Evolutionary conservation across 345 rosid species (phyloP).

Genomic region (Geranium brycei): DNA sequence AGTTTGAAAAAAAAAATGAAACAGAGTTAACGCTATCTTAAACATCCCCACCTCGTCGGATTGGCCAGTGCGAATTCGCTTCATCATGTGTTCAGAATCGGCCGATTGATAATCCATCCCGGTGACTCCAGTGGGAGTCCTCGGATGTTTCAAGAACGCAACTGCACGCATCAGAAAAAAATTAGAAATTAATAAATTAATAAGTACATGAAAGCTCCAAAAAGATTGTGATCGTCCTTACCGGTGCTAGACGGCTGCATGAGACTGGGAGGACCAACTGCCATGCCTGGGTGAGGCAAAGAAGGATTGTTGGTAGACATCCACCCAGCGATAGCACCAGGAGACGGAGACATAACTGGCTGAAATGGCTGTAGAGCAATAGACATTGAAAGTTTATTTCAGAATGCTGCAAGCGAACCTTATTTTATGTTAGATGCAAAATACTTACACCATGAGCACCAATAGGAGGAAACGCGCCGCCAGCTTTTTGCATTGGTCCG

Average conservation of each 20-base stretch:
- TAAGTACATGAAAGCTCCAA: not conserved
- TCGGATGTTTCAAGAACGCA: slow-evolving; percentile 31
- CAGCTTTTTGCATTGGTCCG: slow-evolving; percentile 62
- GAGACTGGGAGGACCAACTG: slow-evolving; percentile 30
- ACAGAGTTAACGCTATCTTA: not conserved
- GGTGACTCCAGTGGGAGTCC: slow-evolving; percentile 39
- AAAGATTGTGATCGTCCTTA: not conserved
- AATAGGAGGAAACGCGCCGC: slow-evolving; percentile 40
- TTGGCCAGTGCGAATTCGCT: slow-evolving; percentile 35
- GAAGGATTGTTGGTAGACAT: slow-evolving; percentile 44
- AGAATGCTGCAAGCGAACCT: not conserved
- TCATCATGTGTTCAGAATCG: slow-evolving; percentile 61
- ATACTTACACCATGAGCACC: slow-evolving; percentile 64
- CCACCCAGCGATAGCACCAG: slow-evolving; percentile 70
- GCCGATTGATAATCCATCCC: slow-evolving; percentile 66
- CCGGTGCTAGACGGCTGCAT: slow-evolving; percentile 37
- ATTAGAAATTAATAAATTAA: too few species aligned
- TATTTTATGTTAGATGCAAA: not conserved
- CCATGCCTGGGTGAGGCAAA: slow-evolving; percentile 36
- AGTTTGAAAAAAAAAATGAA: not conserved
- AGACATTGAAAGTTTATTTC: slow-evolving; percentile 1
- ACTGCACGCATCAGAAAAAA: slow-evolving; percentile 22
- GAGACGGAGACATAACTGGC: slow-evolving; percentile 49
- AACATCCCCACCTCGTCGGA: slow-evolving; percentile 37
- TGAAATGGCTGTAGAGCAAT: slow-evolving; percentile 56